A percentile compares a stretch with the other conserved stretches of the same genome.
phyloP scores from a whole-genome alignment of 768 basidiomycete genomes.

The Mycena indigotica region DNA sequence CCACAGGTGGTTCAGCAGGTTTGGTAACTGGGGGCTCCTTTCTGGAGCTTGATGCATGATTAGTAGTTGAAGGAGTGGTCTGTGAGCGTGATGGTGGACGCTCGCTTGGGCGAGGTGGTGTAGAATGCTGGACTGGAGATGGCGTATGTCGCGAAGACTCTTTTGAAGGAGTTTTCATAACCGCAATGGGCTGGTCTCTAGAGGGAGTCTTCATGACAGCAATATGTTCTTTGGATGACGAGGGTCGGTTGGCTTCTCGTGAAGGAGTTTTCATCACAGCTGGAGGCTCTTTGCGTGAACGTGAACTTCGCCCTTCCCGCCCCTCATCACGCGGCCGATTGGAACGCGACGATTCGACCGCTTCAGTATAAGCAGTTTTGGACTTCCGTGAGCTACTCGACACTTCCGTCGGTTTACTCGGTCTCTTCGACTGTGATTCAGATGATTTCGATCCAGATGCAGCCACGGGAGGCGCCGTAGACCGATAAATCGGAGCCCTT shows the following conservation, averaged over 20 bases:
- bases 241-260: conserved; percentile 16
- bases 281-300: conserved; percentile 15
- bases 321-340: conserved; percentile 4
- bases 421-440: no score
- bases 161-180: conserved; percentile 1
- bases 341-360: conserved; percentile 1
- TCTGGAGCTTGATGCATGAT: background rate
- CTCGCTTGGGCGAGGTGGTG: background rate
- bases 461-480: background rate
- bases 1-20: background rate
- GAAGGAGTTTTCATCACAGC: conserved; percentile 19
- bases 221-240: conserved; percentile 9
- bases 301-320: conserved; percentile 11
- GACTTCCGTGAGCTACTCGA: background rate
- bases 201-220: background rate
- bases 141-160: conserved; percentile 1
- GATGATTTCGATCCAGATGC: conserved; percentile 2
- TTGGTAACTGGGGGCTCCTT: no score
- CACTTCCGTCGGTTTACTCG: conserved; percentile 6
- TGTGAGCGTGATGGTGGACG: background rate
- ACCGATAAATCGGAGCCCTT: conserved; percentile 15
- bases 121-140: background rate
- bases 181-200: conserved; percentile 1
- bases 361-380: conserved; percentile 3
- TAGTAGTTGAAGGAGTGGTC: background rate